These are phyloP conservation scores for Volutella citrinella DNA, from an alignment of 2,329 filamentous ascomycete genomes.

Conservation along the genomic window DNA sequence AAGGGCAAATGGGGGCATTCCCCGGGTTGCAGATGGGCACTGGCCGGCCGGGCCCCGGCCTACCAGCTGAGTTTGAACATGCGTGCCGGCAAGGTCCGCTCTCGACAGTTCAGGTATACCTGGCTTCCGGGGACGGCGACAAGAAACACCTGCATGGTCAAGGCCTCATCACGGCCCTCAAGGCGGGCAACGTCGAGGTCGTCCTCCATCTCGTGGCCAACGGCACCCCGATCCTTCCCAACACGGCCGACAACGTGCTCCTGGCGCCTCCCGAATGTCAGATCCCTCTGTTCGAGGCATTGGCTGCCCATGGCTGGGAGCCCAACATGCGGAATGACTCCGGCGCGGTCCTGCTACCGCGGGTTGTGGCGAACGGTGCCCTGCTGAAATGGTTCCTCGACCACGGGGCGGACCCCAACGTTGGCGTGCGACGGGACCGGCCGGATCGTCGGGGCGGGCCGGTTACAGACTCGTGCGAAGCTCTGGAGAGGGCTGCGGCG, in stretches of 20 bases:
- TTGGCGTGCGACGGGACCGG: slow-evolving; percentile 10
- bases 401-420: slow-evolving; percentile 17
- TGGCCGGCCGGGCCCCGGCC: too few relatives aligned
- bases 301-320: slow-evolving; percentile 13
- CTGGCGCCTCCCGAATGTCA: slow-evolving; percentile 3
- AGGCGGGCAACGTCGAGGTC: slow-evolving; percentile 9
- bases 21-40: too few relatives aligned
- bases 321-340: slow-evolving; percentile 12
- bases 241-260: slow-evolving; percentile 7
- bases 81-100: slow-evolving; percentile 11
- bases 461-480: slow-evolving; percentile 10
- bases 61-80: slow-evolving; percentile 8
- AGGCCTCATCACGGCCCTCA: slow-evolving; percentile 8
- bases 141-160: slow-evolving; percentile 12
- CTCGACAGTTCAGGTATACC: slow-evolving; percentile 6
- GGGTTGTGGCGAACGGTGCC: slow-evolving; percentile 5
- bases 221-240: slow-evolving; percentile 12
- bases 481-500: slow-evolving; percentile 11
- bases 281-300: slow-evolving; percentile 11
- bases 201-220: slow-evolving; percentile 6
- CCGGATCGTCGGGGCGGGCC: slow-evolving; percentile 11
- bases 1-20: too few relatives aligned
- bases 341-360: slow-evolving; percentile 11
- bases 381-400: slow-evolving; percentile 19
- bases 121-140: slow-evolving; percentile 3